These are phyloP conservation scores for Eimeria necatrix DNA, from an alignment of 169 alveolate species.

Conservation along the genomic window DNA sequence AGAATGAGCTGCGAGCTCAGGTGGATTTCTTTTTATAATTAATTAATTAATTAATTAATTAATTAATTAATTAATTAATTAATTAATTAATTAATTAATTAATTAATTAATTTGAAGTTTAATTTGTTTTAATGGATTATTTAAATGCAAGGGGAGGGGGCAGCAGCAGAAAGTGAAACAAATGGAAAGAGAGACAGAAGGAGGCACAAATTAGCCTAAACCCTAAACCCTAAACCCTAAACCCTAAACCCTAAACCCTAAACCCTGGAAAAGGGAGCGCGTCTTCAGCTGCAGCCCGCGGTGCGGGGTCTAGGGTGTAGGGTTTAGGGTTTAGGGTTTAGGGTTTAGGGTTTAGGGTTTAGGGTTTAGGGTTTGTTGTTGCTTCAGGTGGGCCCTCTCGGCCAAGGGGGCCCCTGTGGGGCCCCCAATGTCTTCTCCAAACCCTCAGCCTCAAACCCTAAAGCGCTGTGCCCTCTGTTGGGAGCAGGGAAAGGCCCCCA, in stretches of 20 bases:
- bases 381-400: constrained; percentile 9
- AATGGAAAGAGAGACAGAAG: not conserved
- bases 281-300: too few species aligned
- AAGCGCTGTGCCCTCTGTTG: not conserved
- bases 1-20: too few species aligned
- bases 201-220: not conserved
- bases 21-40: too few species aligned
- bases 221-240: not conserved
- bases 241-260: not conserved
- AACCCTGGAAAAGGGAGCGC: too few species aligned
- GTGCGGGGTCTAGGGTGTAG: constrained; percentile 5
- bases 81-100: too few species aligned
- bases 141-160: too few species aligned
- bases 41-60: too few species aligned
- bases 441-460: not conserved
- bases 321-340: constrained; percentile 25
- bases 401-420: not conserved
- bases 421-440: not conserved
- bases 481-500: not conserved
- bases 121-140: too few species aligned
- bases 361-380: not conserved
- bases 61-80: too few species aligned
- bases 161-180: not conserved
- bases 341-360: constrained; percentile 38
- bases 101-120: too few species aligned